phyloP scores from a whole-genome alignment of 345 rosid species.

The Cardamine chenopodiifolia region DNA sequence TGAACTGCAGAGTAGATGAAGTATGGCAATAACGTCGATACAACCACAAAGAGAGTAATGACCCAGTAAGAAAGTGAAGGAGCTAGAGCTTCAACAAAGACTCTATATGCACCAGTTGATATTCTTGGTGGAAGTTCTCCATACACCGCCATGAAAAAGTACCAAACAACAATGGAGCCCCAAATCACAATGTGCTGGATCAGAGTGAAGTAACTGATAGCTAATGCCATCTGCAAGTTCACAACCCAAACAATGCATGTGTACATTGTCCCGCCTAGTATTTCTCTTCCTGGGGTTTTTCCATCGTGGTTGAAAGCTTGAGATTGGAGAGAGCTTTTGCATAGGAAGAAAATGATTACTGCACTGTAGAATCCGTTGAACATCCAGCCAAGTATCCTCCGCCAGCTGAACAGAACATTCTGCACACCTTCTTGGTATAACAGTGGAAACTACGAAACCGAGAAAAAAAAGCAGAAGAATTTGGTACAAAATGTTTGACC shows the following conservation, averaged over 20 bases:
- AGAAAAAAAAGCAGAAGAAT: slow-evolving; percentile 6
- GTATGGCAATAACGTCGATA: slow-evolving; percentile 64
- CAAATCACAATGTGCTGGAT: slow-evolving; percentile 72
- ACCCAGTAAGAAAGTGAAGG: slow-evolving; percentile 83
- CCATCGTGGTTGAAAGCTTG: slow-evolving; percentile 74
- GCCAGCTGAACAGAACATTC: slow-evolving; percentile 84
- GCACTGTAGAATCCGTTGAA: slow-evolving; percentile 68
- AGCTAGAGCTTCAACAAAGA: slow-evolving; percentile 78
- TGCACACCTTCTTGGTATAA: slow-evolving; percentile 94
- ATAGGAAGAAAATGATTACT: slow-evolving; percentile 65
- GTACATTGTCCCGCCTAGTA: slow-evolving; percentile 77
- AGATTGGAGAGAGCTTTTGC: slow-evolving; percentile 59
- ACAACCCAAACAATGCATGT: slow-evolving; percentile 88
- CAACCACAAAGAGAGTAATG: slow-evolving; percentile 53
- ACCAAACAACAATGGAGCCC: slow-evolving; percentile 73
- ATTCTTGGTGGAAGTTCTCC: slow-evolving; percentile 53
- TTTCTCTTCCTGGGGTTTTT: slow-evolving; percentile 59
- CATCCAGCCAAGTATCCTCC: slow-evolving; percentile 79
- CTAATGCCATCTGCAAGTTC: slow-evolving; percentile 76
- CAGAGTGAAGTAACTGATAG: slow-evolving; percentile 77
- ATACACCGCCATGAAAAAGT: slow-evolving; percentile 64
- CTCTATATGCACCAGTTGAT: slow-evolving; percentile 59
- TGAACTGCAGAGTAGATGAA: slow-evolving; percentile 64
- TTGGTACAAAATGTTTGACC: neutral
- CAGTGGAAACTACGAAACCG: slow-evolving; percentile 65